Percentiles rank a stretch among this genome's conserved stretches.
phyloP scores from a whole-genome alignment of 2,329 filamentous ascomycete species.

The Pestalotiopsis sp. region DNA sequence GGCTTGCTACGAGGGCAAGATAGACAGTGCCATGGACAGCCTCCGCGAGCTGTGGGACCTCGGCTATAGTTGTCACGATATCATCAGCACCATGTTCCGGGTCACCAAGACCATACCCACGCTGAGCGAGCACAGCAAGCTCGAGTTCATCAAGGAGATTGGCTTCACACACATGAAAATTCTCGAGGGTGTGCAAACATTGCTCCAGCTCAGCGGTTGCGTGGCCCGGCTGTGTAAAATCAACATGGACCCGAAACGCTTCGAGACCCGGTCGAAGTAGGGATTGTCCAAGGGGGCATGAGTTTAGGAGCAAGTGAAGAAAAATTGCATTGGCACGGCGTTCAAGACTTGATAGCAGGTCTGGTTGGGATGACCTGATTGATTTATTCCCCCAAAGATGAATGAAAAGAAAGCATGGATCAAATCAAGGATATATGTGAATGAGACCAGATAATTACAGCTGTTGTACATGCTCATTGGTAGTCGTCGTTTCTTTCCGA shows the following conservation, averaged over 20 bases:
- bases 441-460: constrained; percentile 20
- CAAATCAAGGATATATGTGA: background rate
- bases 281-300: background rate
- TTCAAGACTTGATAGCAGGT: constrained; percentile 21
- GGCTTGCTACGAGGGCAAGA: constrained; percentile 88
- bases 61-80: constrained; percentile 98
- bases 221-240: constrained; percentile 89
- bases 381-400: constrained; percentile 13
- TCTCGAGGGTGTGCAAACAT: constrained; percentile 93
- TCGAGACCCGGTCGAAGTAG: constrained; percentile 43
- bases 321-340: constrained; percentile 30
- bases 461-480: constrained; percentile 6
- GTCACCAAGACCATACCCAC: constrained; percentile 95
- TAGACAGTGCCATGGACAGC: constrained; percentile 83
- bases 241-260: constrained; percentile 92
- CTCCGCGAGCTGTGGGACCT: constrained; percentile 91
- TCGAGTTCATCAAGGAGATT: constrained; percentile 98
- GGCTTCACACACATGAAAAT: constrained; percentile 99
- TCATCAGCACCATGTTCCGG: constrained; percentile 98
- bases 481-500: background rate
- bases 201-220: constrained; percentile 91
- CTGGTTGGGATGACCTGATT: constrained; percentile 12
- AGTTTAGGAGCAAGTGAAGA: constrained; percentile 14
- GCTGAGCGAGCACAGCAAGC: constrained; percentile 89
- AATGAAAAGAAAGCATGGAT: background rate